phyloP scores from a whole-genome alignment of 2,329 filamentous ascomycete species.

The Botrytis elliptica region DNA sequence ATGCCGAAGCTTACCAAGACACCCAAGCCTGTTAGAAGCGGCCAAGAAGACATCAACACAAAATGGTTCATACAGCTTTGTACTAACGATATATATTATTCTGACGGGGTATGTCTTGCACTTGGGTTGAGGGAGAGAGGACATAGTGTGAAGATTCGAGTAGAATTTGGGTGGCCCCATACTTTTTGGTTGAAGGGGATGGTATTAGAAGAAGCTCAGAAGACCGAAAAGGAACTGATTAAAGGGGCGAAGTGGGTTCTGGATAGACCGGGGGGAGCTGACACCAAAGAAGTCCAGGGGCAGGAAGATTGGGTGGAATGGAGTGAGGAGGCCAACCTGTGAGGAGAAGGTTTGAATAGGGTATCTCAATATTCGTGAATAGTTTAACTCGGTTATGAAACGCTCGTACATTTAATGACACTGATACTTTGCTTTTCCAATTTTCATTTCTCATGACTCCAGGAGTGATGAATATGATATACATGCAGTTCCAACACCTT shows the following conservation, averaged over 20 bases:
- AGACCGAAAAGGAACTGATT: slow-evolving; percentile 46
- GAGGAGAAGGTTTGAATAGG: background rate
- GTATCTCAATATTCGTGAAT: background rate
- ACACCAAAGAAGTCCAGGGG: too few relatives aligned
- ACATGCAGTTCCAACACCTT: background rate
- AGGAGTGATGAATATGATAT: background rate
- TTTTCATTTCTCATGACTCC: background rate
- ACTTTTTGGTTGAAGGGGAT: slow-evolving; percentile 53
- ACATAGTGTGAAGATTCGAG: slow-evolving; percentile 44
- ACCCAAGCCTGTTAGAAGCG: background rate
- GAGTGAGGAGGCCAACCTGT: background rate
- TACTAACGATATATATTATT: slow-evolving; percentile 52
- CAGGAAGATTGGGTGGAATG: slow-evolving; percentile 6
- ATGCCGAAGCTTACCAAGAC: slow-evolving; percentile 19
- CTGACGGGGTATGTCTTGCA: slow-evolving; percentile 52
- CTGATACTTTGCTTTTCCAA: background rate
- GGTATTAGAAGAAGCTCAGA: slow-evolving; percentile 42
- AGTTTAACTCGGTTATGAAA: background rate
- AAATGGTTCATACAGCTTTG: slow-evolving; percentile 50
- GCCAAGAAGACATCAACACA: slow-evolving; percentile 35
- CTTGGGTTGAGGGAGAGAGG: slow-evolving; percentile 44
- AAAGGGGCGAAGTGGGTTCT: slow-evolving; percentile 45
- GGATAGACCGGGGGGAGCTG: background rate
- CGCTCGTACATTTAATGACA: background rate
- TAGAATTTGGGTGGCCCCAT: slow-evolving; percentile 50